phyloP scores from a whole-genome alignment of 139 green algal species.

The Coelastrella sp. region DNA sequence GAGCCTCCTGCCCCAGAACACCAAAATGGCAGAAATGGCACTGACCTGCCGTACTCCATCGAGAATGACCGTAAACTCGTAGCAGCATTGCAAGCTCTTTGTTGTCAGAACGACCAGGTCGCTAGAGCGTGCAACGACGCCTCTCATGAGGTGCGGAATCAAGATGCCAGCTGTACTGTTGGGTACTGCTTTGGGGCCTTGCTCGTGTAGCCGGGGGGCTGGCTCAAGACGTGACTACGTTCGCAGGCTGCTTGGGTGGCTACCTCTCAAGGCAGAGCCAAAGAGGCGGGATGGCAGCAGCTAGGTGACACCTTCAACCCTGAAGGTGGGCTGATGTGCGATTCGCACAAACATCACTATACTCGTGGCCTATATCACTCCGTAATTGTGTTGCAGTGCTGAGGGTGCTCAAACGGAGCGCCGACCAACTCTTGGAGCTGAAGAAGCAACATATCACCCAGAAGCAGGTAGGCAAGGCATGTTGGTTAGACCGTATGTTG shows the following conservation, averaged over 20 bases:
- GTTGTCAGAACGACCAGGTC: not conserved
- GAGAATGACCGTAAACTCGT: not conserved
- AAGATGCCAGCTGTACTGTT: not conserved
- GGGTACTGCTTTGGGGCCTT: too few species aligned
- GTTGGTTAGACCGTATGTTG: not conserved
- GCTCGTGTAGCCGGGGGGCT: too few species aligned
- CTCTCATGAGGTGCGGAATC: not conserved
- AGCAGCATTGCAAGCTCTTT: not conserved
- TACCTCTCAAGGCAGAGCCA: slow-evolving; percentile 13
- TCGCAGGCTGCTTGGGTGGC: not conserved
- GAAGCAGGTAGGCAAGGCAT: not conserved
- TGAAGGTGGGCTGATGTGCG: slow-evolving; percentile 11
- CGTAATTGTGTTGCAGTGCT: slow-evolving; percentile 5
- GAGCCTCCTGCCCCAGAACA: not conserved
- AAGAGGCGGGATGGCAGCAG: not conserved
- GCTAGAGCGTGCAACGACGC: not conserved
- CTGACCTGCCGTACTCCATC: not conserved
- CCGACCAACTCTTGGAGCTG: slow-evolving; percentile 29
- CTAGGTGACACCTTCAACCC: not conserved
- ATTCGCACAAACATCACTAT: not conserved
- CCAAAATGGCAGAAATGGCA: not conserved
- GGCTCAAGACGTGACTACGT: not conserved
- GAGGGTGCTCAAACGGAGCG: slow-evolving; percentile 13
- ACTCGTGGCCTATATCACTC: too few species aligned
- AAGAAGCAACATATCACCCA: slow-evolving; percentile 29